Base-by-base conservation (phyloP, 192 early-diverging fungal species). In the Podila clonocystis region DNA sequence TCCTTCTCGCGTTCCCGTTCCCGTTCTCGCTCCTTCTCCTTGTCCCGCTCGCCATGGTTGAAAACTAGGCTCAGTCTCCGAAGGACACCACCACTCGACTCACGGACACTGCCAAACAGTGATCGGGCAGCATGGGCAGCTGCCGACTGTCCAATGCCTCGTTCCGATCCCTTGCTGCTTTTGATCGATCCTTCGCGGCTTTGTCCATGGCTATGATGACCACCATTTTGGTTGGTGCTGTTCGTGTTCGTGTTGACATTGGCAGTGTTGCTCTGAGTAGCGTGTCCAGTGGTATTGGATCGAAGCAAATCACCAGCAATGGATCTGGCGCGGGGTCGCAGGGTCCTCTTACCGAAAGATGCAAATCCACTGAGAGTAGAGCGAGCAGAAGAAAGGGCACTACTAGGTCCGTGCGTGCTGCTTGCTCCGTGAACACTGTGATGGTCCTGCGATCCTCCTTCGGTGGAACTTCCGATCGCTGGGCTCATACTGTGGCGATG, bases 401-500 rank as follows among this genome's bases (percentile, higher is more conserved):
- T 80, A 36, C 77, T 73, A 1, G 70, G 70, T 50, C 77, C 77
- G 15, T 72, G 55, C 3, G 77, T 80, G 62, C 38, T 80, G 62
- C 77, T 80, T 31, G 63, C 63, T 20, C 77, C 77, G 20, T 73
- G 77, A 6, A 31, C 38, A 57, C 71, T 80, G 48, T 73, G 70
- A 8, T 45, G 60, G 29, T 73, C 77, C 24, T 58, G 65, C 11
- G 26, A n/a, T n/a, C 24, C 49, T 1, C 26, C 62, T 8, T 70
- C 68, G 1, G 60, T 41, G 7, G 61, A 17, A 30, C 72, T 66
- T 30, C 55, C 45, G 9, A 63, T 41, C 17, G 67, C 31, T 5
- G 72, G 76, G n/a, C 76, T 73, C 76, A 80, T 80, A 57, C 70
- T 73, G 19, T 72, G 71, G 34, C 77, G 77, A 29, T 80, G 77